Evolutionary conservation across 1,139 yeast genomes (phyloP).

Genomic region (Candida sanyaensis): DNA sequence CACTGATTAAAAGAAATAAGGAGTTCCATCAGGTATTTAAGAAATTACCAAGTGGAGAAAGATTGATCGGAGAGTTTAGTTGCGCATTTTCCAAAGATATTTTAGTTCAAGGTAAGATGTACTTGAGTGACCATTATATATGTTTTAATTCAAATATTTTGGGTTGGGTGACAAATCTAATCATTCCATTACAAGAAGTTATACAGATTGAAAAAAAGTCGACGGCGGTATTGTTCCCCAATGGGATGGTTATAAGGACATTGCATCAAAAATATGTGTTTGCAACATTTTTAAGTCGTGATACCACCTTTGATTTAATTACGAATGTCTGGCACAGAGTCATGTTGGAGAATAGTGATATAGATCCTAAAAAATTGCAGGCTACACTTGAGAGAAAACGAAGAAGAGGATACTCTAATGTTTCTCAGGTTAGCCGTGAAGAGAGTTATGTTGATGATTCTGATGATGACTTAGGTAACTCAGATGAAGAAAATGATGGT

Average conservation of each 20-base stretch:
- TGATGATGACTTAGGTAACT: slow-evolving; percentile 10
- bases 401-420: slow-evolving; percentile 12
- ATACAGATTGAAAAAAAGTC: slow-evolving; percentile 71
- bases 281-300: slow-evolving; percentile 73
- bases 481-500: slow-evolving; percentile 12
- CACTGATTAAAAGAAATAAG: slow-evolving; percentile 50
- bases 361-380: slow-evolving; percentile 20
- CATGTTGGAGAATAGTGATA: slow-evolving; percentile 27
- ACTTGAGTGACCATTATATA: slow-evolving; percentile 57
- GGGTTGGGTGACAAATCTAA: slow-evolving; percentile 70
- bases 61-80: slow-evolving; percentile 62
- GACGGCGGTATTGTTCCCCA: slow-evolving; percentile 74
- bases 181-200: slow-evolving; percentile 70
- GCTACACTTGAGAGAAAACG: slow-evolving; percentile 14
- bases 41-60: slow-evolving; percentile 53
- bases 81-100: slow-evolving; percentile 77
- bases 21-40: slow-evolving; percentile 68
- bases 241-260: slow-evolving; percentile 71
- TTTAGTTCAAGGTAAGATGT: slow-evolving; percentile 70
- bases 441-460: slow-evolving; percentile 7
- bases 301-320: slow-evolving; percentile 60
- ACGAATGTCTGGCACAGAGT: slow-evolving; percentile 62
- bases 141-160: slow-evolving; percentile 74
- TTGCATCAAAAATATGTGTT: slow-evolving; percentile 70
- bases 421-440: slow-evolving; percentile 8